Base-by-base conservation (phyloP, 2,329 filamentous ascomycete genomes). In the Cladophialophora psammophila region DNA sequence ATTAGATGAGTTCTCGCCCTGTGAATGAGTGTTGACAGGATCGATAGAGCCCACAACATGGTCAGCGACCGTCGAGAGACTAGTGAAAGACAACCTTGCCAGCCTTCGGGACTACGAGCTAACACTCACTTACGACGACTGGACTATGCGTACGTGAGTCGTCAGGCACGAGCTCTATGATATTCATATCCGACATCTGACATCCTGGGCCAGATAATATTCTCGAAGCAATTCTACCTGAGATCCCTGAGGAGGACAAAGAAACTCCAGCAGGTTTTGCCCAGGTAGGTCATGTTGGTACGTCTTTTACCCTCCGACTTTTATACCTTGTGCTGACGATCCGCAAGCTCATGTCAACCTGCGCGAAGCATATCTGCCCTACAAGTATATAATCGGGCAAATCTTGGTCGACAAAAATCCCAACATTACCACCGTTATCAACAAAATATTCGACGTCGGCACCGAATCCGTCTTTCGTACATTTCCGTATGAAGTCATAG, bases 401-500 rank as follows among this genome's bases (percentile, higher is more conserved):
- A 89, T 98, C 2, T 82, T 99, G 20, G 81, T 93, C 60, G 95
- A 98, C 82, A 99, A 99, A 81, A 97, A 96, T 79, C 86, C 88
- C 9, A 82, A 81, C 54, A 87, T 97, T 67, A 86, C 84, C 67
- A 99, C 95, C 0, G 94, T 99, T 72, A 97, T 99, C 81, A 97
- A 97, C 85, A 99, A 99, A 80, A 86, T 90, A 52, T 91, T 96
- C 78, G 90, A 92, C 68, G 94, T 99, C 8, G 95, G 95, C 65
- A 86, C 87, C 26, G 89, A 92, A 73, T 95, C 90, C 72, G 89
- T 93, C 76, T 99, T 92, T 80, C 89, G 95, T 60, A 98, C 95
- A 0, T 98, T 99, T 79, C 86, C 86, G 36, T 98, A 97, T 81
- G 95, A 99, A 80, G 86, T 98, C 13, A 86, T 99, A 0, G 89